Evolutionary conservation across 768 basidiomycete genomes (phyloP).

Genomic region (Termitomyces sp.): DNA sequence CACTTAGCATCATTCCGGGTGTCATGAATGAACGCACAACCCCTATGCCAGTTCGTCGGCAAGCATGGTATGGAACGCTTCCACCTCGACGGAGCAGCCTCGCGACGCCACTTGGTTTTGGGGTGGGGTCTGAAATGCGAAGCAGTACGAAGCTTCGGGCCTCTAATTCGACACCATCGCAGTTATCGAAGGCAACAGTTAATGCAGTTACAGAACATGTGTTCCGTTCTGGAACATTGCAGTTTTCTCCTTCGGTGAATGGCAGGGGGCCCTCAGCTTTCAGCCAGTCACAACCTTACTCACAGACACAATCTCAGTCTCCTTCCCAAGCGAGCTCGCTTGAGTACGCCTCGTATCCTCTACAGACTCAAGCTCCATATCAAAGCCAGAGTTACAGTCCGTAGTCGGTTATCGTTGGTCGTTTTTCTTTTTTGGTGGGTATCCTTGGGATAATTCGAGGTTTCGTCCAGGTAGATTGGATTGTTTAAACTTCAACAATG

Average conservation of each 20-base stretch:
- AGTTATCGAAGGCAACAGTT: not conserved
- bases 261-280: not conserved
- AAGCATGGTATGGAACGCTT: constrained; percentile 35
- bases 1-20: not conserved
- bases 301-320: constrained; percentile 21
- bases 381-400: constrained; percentile 43
- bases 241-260: constrained; percentile 17
- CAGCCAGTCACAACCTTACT: constrained; percentile 8
- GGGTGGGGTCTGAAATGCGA: not conserved
- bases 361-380: constrained; percentile 58
- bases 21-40: not conserved
- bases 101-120: not conserved
- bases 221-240: constrained; percentile 30
- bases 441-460: not conserved
- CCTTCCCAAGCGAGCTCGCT: constrained; percentile 19
- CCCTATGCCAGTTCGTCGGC: constrained; percentile 22
- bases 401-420: constrained; percentile 5
- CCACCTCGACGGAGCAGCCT: constrained; percentile 13
- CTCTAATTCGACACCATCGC: constrained; percentile 6
- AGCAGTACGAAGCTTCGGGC: not conserved
- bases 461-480: not conserved
- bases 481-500: not conserved
- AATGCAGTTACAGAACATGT: not conserved
- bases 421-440: not conserved
- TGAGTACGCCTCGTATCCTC: constrained; percentile 31